These are phyloP conservation scores for Raddia guianensis DNA, from an alignment of 176 grass and related monocot genomes.

Conservation along the genomic window DNA sequence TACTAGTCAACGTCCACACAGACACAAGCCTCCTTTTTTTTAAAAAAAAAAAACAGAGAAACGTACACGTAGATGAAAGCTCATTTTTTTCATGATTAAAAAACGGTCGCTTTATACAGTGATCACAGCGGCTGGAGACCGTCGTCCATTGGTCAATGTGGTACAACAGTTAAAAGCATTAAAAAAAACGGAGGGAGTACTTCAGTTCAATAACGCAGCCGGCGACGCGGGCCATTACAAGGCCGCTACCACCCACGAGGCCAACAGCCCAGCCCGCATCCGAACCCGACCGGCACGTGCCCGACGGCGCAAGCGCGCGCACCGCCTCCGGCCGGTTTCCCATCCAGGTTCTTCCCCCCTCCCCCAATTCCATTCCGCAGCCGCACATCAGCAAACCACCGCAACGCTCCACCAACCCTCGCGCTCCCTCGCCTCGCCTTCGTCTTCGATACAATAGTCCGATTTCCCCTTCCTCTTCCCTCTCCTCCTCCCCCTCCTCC, in stretches of 20 bases:
- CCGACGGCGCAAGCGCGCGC: not conserved
- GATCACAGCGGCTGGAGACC: no score
- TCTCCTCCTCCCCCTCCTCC: not conserved
- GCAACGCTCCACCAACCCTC: constrained; percentile 28
- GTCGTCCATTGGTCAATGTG: no score
- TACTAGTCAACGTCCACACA: no score
- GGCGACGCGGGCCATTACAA: no score
- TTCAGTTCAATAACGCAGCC: no score
- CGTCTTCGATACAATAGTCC: constrained; percentile 35
- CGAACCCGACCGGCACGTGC: constrained; percentile 6
- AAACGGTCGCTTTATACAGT: no score
- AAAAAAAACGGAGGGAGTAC: no score
- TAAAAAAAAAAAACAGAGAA: no score
- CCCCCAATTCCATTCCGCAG: not conserved
- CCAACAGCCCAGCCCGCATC: not conserved
- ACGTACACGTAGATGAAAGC: no score
- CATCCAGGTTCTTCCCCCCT: constrained; percentile 66
- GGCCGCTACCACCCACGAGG: not conserved
- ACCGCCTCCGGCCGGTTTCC: constrained; percentile 40
- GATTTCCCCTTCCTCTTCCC: not conserved
- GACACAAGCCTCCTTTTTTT: no score
- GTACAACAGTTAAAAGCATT: no score
- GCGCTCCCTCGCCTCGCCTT: not conserved
- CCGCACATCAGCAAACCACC: not conserved
- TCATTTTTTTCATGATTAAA: no score